phyloP scores from a whole-genome alignment of 805 yeast genomes.

The Saccharomyces kudriavzevii region DNA sequence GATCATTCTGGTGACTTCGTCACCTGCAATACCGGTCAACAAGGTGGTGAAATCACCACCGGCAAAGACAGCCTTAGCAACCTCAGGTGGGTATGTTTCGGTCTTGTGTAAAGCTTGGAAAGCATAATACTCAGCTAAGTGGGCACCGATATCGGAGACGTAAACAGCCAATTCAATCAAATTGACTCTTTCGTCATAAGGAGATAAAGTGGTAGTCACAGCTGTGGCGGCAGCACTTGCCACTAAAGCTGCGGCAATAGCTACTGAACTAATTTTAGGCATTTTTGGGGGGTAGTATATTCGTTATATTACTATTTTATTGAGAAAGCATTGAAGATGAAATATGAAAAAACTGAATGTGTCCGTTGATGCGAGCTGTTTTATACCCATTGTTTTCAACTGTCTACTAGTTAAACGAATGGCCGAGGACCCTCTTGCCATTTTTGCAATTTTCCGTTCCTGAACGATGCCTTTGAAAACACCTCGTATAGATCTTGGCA shows the following conservation, averaged over 20 bases:
- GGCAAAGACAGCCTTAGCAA: slow-evolving; percentile 22
- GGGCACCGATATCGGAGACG: slow-evolving; percentile 10
- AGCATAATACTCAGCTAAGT: slow-evolving; percentile 9
- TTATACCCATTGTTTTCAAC: neutral
- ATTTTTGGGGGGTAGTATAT: slow-evolving; percentile 10
- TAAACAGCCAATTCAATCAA: slow-evolving; percentile 13
- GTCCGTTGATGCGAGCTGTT: neutral
- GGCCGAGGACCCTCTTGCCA: neutral
- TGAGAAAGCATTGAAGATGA: neutral
- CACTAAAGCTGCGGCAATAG: slow-evolving; percentile 1
- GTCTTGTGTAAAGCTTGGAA: neutral
- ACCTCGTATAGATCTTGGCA: neutral
- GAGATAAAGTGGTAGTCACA: slow-evolving; percentile 6
- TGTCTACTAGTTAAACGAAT: neutral
- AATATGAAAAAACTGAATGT: neutral
- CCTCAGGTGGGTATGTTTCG: neutral
- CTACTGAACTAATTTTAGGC: slow-evolving; percentile 28
- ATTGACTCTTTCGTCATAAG: slow-evolving; percentile 1
- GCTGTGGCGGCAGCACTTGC: slow-evolving; percentile 9
- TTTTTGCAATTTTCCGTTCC: neutral
- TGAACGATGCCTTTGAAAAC: neutral
- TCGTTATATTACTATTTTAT: neutral
- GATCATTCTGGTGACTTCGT: slow-evolving; percentile 21
- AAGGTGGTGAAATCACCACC: slow-evolving; percentile 16
- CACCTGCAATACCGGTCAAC: neutral